Evolutionary conservation across 768 basidiomycete genomes (phyloP), one percentile per base, ranked within the genome.

Genomic region (Mycena vulgaris): DNA sequence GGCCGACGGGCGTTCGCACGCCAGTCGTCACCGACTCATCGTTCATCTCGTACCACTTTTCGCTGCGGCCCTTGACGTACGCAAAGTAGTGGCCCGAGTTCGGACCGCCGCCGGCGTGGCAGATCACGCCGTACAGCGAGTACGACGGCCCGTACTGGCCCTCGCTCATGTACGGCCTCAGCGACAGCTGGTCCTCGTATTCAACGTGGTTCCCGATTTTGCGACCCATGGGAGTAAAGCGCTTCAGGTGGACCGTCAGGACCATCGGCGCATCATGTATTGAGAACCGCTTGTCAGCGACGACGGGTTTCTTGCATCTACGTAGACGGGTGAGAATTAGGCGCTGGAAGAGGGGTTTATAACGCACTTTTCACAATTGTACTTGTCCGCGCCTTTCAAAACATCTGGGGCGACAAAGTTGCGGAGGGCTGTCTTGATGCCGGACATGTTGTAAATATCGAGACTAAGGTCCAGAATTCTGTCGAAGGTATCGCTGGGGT

Each of bases 61-160:
- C 92, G 37, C 88, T 83, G 39, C 85, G 86, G 45, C 89, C 86
- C 78, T 91, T 94, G 75, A 98, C 90, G 75, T 89, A 92, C 21
- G 97, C 92, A 72, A 90, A 95, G 81, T 99, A 99, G 80, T 99
- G 98, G 5, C 98, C 98, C 2, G 94, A 97, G 77, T 98, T 95
- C 17, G 97, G 95, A 7, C 96, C 96, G 47, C 90, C 87, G 60
- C 98, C 98, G 14, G 94, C 94, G 79, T 99, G 98, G 73, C 91
- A 95, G 63, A 98, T 94, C 69, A 99, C 90, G 33, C 94, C 97
- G 78, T 96, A 98, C 3, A 99, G 82, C 2, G 92, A 90, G 81
- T 99, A 99, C 30, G 86, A 83, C 6, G 94, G 93, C 2, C 92
- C 92, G 74, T 87, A 89, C 78, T 91, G 87, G 1, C 88, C 92